Conservation (phyloP, 768 basidiomycete species). For the Leccinum subgranulosum region DNA sequence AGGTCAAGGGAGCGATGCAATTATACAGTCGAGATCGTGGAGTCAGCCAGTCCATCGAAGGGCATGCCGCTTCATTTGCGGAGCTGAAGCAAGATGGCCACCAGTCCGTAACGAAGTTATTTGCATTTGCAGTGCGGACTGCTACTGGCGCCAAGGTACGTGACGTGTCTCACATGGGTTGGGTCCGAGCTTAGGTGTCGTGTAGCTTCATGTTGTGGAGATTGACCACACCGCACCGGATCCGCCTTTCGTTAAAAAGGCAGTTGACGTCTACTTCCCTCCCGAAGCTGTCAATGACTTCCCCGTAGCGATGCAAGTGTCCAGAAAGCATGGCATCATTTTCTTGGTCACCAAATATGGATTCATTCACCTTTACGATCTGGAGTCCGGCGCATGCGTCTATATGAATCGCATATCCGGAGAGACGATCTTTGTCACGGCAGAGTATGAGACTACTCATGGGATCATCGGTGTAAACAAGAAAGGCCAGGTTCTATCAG, state of each 20-base stretch:
- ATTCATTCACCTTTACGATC: conserved; percentile 98
- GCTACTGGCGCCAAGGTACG: conserved; percentile 97
- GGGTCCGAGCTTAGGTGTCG: conserved; percentile 7
- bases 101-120: conserved; percentile 81
- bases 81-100: conserved; percentile 89
- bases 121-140: conserved; percentile 92
- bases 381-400: conserved; percentile 94
- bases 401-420: conserved; percentile 99
- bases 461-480: conserved; percentile 99
- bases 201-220: conserved; percentile 94
- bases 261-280: conserved; percentile 98
- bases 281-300: conserved; percentile 98
- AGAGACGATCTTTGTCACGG: conserved; percentile 98
- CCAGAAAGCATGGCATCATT: conserved; percentile 92
- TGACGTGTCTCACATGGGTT: background rate
- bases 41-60: conserved; percentile 97
- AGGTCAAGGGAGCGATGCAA: conserved; percentile 98
- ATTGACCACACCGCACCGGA: conserved; percentile 94
- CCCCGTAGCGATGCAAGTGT: conserved; percentile 99
- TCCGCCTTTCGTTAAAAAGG: conserved; percentile 93
- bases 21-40: conserved; percentile 89
- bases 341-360: conserved; percentile 99
- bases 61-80: conserved; percentile 96
- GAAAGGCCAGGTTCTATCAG: conserved; percentile 97
- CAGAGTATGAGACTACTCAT: conserved; percentile 89